A percentile compares a stretch with the other conserved stretches of the same genome.
Evolutionary conservation across 345 rosid genomes (phyloP).

Genomic region (Lepidium africanum): DNA sequence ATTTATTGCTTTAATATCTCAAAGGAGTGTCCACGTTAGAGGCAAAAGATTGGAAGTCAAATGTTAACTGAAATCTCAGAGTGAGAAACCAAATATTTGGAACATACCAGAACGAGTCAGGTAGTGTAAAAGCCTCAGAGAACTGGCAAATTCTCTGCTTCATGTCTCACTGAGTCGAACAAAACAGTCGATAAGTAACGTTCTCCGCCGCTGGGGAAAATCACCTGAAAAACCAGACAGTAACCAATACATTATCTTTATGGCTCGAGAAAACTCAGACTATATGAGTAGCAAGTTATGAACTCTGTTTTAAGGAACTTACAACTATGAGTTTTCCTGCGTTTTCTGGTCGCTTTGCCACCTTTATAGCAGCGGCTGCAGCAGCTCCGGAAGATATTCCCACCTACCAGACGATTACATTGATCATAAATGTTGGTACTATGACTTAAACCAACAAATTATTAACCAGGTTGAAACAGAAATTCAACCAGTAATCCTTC

Average conservation of each 20-base stretch:
- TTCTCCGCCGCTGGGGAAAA: conserved; percentile 75
- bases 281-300: background rate
- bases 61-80: background rate
- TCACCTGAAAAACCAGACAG: conserved; percentile 20
- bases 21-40: background rate
- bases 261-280: too few relatives aligned
- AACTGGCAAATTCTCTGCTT: conserved; percentile 45
- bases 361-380: conserved; percentile 49
- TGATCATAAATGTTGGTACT: background rate
- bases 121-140: conserved; percentile 12
- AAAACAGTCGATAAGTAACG: conserved; percentile 58
- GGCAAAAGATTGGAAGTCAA: background rate
- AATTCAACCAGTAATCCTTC: conserved; percentile 53
- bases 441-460: background rate
- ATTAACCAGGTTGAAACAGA: background rate
- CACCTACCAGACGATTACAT: conserved; percentile 27
- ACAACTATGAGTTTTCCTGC: conserved; percentile 59
- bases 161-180: conserved; percentile 44
- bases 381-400: conserved; percentile 73
- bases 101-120: background rate
- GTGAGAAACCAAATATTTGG: background rate
- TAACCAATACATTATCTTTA: background rate
- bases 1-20: too few relatives aligned
- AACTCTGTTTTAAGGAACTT: conserved; percentile 9
- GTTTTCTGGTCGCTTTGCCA: conserved; percentile 55